A percentile compares a stretch with the other conserved stretches of the same genome.
phyloP scores from a whole-genome alignment of 2,329 filamentous ascomycete species.

The Colletotrichum cereale region DNA sequence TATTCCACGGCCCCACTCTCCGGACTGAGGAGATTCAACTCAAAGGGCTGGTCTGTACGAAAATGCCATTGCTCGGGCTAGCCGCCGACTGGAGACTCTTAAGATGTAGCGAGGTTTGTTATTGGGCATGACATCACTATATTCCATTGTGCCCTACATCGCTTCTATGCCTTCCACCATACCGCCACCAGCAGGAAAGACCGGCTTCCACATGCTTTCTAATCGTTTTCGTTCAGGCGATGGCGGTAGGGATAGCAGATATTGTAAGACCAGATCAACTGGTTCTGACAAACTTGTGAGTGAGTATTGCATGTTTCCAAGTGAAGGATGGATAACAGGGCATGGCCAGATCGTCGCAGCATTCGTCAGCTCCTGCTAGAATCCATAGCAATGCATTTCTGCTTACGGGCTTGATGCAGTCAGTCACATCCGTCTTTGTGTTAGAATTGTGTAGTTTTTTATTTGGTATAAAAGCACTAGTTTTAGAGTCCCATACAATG shows the following conservation, averaged over 20 bases:
- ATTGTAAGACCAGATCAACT: neutral
- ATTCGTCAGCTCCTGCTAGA: neutral
- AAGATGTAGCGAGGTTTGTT: neutral
- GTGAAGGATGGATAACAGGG: no score
- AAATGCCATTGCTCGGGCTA: no score
- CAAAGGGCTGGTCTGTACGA: no score
- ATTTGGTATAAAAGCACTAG: neutral
- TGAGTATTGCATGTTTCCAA: neutral
- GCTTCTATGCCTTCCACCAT: conserved; percentile 18
- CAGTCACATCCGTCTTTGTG: neutral
- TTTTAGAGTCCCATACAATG: conserved; percentile 1
- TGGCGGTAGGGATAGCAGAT: neutral
- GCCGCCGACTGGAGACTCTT: neutral
- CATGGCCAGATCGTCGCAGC: neutral
- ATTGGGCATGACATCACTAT: neutral
- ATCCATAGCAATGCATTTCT: neutral
- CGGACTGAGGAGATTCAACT: no score
- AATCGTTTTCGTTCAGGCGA: neutral
- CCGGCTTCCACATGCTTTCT: conserved; percentile 9
- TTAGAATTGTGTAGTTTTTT: neutral
- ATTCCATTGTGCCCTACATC: conserved; percentile 21
- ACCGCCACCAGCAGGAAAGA: conserved; percentile 12
- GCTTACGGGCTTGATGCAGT: neutral
- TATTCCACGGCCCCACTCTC: no score
- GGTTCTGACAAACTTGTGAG: neutral